Base-by-base conservation (phyloP, 768 basidiomycete genomes). In the Hysterangium stoloniferum region DNA sequence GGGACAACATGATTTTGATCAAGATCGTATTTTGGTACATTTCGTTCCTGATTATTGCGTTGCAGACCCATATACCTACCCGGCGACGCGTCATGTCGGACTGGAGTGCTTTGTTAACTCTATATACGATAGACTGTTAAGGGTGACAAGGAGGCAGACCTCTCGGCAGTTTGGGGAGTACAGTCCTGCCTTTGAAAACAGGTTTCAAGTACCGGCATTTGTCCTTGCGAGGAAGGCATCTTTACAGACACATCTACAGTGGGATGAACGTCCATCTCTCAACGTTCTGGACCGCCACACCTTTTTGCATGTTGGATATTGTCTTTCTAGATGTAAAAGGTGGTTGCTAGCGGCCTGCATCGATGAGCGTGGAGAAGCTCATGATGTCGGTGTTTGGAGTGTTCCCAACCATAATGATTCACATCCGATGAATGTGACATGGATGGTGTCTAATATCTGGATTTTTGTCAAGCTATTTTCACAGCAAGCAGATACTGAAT, bases 271-370 rank as follows among this genome's bases (percentile, higher is more conserved):
- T 31, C 64, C 63, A 6, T 63, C 74, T 1, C 57, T 75, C 35
- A 80, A 80, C 51, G 74, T 81, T 13, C 47, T 75, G 41, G 77
- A 81, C 45, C 67, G 75, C 25, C 72, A 80, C 54, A 80, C 77
- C 1, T 65, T 91, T 47, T 66, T 93, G 37, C 90, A 93, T 61
- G 73, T 91, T 33, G 90, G 79, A 2, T 93, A 93, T 62, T 71
- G 67, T 34, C 54, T 84, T 1, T 82, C 83, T 9, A 57, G 62
- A 4, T 85, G 83, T 52, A 76, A 82, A 8, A 84, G 82, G 61
- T 92, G 89, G 90, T 70, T 91, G 5, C 61, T 87, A 15, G 78
- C 79, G n/a, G 71, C 78, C 27, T 84, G 82, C 58, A 68, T 86
- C 5, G 90, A 93, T 59, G 79, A 90, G 61, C 72, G 83, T 1